phyloP scores from a whole-genome alignment of 768 basidiomycete species.

The Xerocomellus chrysenteron region DNA sequence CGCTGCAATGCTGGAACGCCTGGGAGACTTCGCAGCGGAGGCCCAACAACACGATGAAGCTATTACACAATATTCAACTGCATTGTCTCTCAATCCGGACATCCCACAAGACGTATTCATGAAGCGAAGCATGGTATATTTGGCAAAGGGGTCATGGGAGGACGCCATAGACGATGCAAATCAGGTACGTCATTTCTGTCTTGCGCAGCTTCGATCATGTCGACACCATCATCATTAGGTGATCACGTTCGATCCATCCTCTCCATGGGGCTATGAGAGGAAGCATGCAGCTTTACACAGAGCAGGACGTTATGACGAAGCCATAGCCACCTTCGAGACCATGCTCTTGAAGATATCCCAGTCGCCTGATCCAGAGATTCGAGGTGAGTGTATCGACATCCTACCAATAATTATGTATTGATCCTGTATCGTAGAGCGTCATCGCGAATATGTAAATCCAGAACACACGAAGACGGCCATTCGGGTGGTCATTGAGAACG shows the following conservation, averaged over 20 bases:
- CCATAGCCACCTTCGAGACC: not conserved
- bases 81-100: not conserved
- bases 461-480: not conserved
- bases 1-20: not conserved
- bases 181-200: not conserved
- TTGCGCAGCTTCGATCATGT: not conserved
- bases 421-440: not conserved
- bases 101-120: not conserved
- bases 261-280: not conserved
- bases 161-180: not conserved
- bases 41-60: not conserved
- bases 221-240: not conserved
- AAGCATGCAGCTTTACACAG: not conserved
- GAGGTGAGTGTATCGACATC: not conserved
- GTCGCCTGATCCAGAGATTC: not conserved
- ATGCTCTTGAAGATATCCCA: conserved; percentile 3
- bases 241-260: not conserved
- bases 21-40: not conserved
- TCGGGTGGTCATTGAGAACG: not conserved
- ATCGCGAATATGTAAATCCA: not conserved
- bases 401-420: not conserved
- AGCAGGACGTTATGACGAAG: not conserved
- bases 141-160: too few species aligned
- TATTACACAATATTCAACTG: not conserved
- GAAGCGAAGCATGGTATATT: not conserved